phyloP scores from a whole-genome alignment of 345 rosid genomes.

The Punica granatum region DNA sequence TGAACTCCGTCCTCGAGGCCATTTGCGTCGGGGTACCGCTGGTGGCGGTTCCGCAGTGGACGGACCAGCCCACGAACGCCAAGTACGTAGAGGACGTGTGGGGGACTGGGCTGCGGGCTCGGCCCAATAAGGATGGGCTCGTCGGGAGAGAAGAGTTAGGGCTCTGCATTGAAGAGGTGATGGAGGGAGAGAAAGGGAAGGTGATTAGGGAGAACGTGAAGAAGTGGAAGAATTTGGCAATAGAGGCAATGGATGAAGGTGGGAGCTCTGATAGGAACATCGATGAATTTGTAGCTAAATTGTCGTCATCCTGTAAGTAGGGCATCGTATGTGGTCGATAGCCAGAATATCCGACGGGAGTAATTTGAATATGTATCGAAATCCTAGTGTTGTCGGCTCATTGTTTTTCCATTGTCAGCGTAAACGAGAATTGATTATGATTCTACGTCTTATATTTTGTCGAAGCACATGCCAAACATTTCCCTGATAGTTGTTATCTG shows the following conservation, averaged over 20 bases:
- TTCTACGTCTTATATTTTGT: too few species aligned
- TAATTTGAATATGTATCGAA: too few species aligned
- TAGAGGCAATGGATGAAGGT: conserved; percentile 19
- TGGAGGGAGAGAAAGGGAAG: conserved; percentile 27
- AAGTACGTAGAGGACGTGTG: conserved; percentile 35
- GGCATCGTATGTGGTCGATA: too few species aligned
- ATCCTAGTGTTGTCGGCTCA: too few species aligned
- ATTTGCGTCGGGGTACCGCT: conserved; percentile 40
- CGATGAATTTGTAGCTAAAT: conserved; percentile 11
- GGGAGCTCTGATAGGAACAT: conserved; percentile 30
- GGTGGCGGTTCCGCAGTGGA: conserved; percentile 41
- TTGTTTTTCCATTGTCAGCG: too few species aligned
- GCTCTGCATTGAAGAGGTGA: conserved; percentile 16
- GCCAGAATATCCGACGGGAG: too few species aligned
- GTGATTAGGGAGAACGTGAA: conserved; percentile 21
- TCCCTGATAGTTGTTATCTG: too few species aligned
- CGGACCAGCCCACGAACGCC: conserved; percentile 35
- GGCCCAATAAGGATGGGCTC: conserved; percentile 13
- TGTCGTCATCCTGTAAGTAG: neutral
- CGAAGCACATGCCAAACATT: too few species aligned
- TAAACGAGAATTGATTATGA: too few species aligned
- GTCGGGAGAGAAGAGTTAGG: conserved; percentile 16
- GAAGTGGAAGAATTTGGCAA: conserved; percentile 33
- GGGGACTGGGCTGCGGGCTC: conserved; percentile 25
- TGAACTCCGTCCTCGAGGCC: conserved; percentile 34